Conservation (phyloP, 2,329 filamentous ascomycete genomes). For the Claviceps africana region DNA sequence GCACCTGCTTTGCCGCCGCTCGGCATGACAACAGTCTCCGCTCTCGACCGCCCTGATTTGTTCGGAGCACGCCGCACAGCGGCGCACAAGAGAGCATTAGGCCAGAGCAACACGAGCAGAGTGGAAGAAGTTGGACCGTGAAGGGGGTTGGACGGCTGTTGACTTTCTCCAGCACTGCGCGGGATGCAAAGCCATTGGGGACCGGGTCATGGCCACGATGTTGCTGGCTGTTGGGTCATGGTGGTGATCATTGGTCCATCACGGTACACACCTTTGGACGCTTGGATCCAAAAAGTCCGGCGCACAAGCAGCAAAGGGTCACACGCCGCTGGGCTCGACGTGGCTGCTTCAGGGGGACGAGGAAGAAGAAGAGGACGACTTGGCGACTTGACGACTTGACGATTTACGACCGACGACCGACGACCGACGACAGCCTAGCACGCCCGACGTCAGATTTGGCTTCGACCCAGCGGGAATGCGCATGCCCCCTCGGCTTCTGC, state of each 20-base stretch:
- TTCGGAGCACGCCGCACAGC: not conserved
- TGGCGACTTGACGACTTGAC: not conserved
- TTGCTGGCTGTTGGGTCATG: not conserved
- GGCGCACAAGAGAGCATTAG: not conserved
- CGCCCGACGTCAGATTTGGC: no score
- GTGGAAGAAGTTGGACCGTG: no score
- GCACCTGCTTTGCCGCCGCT: not conserved
- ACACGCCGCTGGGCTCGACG: not conserved
- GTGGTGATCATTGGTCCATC: not conserved
- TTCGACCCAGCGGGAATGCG: not conserved
- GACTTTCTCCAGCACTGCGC: not conserved
- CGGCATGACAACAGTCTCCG: not conserved
- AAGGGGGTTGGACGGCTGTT: not conserved
- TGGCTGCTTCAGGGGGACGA: not conserved
- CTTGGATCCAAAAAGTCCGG: not conserved
- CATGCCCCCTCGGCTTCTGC: not conserved
- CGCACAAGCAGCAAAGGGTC: not conserved
- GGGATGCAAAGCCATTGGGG: not conserved
- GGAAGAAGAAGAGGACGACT: not conserved
- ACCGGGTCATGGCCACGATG: not conserved
- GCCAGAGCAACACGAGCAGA: not conserved
- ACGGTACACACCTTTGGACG: not conserved
- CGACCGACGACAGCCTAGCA: not conserved
- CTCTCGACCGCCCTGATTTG: not conserved
- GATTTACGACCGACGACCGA: no score